Base-by-base conservation (phyloP, 805 yeast genomes). In the Osmozyma mogii region DNA sequence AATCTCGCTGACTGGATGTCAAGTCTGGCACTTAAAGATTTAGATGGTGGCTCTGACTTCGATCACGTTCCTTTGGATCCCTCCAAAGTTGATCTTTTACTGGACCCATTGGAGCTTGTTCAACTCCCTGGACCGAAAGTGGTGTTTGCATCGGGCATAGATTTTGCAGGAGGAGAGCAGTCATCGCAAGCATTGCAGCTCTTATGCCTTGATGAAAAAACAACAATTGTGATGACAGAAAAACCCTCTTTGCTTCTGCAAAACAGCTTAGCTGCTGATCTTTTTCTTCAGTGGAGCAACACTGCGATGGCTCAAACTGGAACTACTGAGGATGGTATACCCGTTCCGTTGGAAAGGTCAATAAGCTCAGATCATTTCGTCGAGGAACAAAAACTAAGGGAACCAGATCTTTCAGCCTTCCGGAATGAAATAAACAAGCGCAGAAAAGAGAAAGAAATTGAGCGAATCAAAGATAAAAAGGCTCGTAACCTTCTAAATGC, bases 1-100 rank as follows among this genome's bases (percentile, higher is more conserved):
- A 81, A 87, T 32, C 82, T 92, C 79, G 58, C 89, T 17, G 98
- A 92, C 58, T 92, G 97, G 97, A 81, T 92, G 87, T 77, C 94
- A 0, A 72, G 89, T 0, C 69, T 78, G n/a, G 69, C 87, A n/a
- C 71, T 84, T 15, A 80, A 82, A 43, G 81, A 76, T 26, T 87
- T 95, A 89, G 95, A 85, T 46, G 57, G 50, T 21, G 28, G 34
- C 11, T 43, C 42, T 3, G 44, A 38, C 4, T 38, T 36, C 14
- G 34, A 37, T 9, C 71, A 70, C 31, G 70, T 80, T 2, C 95
- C 96, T 1, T 88, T 89, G 49, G 94, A 83, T 42, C 72, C 82
- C 25, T 56, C 75, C 16, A 61, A 75, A 47, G 71, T 78, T 36
- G 73, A 79, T 46, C 47, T 64, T 17, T 59, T 76, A 29, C 56